Base-by-base conservation (phyloP, 495 filamentous ascomycete genomes). In the Annulohypoxylon maeteangense region DNA sequence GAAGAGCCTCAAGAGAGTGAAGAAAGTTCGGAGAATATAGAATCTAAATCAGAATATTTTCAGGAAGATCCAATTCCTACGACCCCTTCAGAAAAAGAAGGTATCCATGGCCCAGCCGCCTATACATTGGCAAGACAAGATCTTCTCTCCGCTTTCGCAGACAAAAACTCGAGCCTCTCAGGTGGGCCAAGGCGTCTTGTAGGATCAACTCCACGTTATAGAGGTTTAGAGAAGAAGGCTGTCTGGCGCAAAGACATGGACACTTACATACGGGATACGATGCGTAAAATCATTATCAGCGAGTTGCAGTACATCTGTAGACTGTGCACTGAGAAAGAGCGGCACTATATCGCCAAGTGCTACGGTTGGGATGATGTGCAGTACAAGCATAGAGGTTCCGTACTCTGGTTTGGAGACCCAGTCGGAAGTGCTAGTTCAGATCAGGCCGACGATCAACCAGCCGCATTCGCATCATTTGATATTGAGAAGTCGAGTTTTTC, bases 211-310 rank as follows among this genome's bases (percentile, higher is more conserved):
- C 22, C 45, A 11, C 53, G 44, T 10, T 63, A 65, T 7, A 34
- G n/a, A 8, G 10, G 22, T 11, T 6, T 74, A 25, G 12, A n/a
- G 0, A 70, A 61, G 11, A 56, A 42, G 2, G 73, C 71, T 4
- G 70, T 86, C 3, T 95, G 91, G 90, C 86, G 90, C 14, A 40
- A 81, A 34, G 90, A 94, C 71, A 93, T 93, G 89, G 83, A 85
- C n/a, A 75, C 77, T 0, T 86, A 90, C 47, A 64, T 93, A 2
- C 78, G 91, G 0, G 76, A 80, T 6, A 58, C 84, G 31, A 82
- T 92, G 81, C 81, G 88, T 2, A 72, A 78, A 12, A 76, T 83
- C 1, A 80, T 87, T 10, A 62, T 83, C 0, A 82, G 86, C 54
- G 69, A 77, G 3, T 61, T 85, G 4, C 16, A 80, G 12, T 69